These are phyloP conservation scores for Pyrus communis DNA, from an alignment of 306 rosid species.

Conservation along the genomic window DNA sequence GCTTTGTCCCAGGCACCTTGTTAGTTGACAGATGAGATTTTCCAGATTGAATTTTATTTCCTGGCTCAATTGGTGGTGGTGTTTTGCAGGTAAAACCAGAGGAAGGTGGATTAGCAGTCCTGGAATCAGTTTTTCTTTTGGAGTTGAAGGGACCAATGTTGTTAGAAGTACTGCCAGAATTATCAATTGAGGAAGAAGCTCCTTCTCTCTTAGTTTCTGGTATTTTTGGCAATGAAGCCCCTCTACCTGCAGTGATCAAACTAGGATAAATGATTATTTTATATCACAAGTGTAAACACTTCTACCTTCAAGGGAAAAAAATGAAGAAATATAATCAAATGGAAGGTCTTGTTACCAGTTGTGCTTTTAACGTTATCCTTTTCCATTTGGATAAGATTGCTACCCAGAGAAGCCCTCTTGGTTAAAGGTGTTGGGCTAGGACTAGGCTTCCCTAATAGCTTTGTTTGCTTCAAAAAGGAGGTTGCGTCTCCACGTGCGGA, in stretches of 20 bases:
- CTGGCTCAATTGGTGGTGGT: conserved; percentile 38
- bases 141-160: conserved; percentile 34
- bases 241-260: conserved; percentile 45
- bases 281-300: not conserved
- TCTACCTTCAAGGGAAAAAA: not conserved
- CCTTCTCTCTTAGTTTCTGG: conserved; percentile 38
- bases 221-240: conserved; percentile 36
- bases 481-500: conserved; percentile 31
- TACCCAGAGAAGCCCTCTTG: conserved; percentile 66
- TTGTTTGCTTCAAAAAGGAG: conserved; percentile 46
- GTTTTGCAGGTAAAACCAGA: conserved; percentile 38
- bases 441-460: conserved; percentile 39
- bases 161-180: conserved; percentile 27
- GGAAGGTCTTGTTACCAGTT: conserved; percentile 44
- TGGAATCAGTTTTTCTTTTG: conserved; percentile 32
- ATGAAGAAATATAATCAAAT: conserved; percentile 10
- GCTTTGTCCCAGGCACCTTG: conserved; percentile 40
- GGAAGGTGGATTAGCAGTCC: conserved; percentile 22
- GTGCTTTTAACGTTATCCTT: conserved; percentile 38
- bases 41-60: conserved; percentile 34
- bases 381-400: conserved; percentile 31
- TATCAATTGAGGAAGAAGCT: conserved; percentile 33
- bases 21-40: conserved; percentile 36
- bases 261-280: conserved; percentile 10
- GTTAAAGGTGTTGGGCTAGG: conserved; percentile 42